phyloP scores from a whole-genome alignment of 2,329 filamentous ascomycete genomes.

The Fusarium neocosmosporiellum region DNA sequence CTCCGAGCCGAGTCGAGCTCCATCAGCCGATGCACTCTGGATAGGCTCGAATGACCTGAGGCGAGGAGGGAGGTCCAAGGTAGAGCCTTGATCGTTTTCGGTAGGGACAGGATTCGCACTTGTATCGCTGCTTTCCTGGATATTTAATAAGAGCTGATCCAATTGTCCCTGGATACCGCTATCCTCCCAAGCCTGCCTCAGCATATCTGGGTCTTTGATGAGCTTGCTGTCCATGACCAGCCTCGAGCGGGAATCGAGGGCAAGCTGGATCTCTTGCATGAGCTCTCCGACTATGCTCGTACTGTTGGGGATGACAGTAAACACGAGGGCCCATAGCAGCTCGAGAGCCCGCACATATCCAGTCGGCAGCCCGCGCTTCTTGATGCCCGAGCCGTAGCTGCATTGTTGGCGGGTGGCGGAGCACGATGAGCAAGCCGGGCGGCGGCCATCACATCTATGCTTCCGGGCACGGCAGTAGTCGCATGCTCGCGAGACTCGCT shows the following conservation, averaged over 20 bases:
- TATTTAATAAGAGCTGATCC: background rate
- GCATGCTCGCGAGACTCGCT: background rate
- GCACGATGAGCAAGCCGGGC: background rate
- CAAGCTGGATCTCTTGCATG: background rate
- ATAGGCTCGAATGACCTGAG: background rate
- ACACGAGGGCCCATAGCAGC: background rate
- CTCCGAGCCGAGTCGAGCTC: background rate
- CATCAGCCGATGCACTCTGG: background rate
- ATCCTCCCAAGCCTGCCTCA: background rate
- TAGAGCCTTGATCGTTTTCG: background rate
- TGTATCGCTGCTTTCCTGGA: background rate
- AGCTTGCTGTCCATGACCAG: background rate
- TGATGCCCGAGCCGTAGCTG: background rate
- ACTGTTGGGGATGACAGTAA: slow-evolving; percentile 1
- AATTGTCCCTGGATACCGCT: background rate
- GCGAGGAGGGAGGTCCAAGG: background rate
- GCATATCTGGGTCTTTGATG: background rate
- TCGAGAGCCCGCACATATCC: background rate
- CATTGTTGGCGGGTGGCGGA: background rate
- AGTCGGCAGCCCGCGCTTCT: background rate
- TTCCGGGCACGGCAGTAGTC: slow-evolving; percentile 1
- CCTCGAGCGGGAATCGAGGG: background rate
- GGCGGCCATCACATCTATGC: slow-evolving; percentile 1
- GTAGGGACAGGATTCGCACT: background rate
- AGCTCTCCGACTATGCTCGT: background rate